Evolutionary conservation across 345 rosid species (phyloP), one percentile per base, ranked within the genome.

Genomic region (Syzygium aqueum): DNA sequence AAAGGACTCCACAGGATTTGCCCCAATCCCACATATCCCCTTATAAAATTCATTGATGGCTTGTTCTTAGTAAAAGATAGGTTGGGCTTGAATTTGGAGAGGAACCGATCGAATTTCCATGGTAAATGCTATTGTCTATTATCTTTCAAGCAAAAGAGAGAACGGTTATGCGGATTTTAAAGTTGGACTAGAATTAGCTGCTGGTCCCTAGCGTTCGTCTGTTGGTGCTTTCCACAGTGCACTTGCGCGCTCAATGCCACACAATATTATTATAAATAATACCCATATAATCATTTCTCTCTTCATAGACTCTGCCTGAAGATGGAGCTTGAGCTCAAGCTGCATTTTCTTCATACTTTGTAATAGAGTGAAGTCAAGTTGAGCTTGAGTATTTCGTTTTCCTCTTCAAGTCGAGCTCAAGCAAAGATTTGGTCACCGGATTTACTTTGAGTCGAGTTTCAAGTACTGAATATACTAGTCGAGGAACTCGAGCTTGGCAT

Each of bases 261-360:
- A 28, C 21, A 63, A 16, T 65, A 28, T 15, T 15, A 13, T 65
- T 65, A 11, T 65, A 30, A 2, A 65, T 30, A 16, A 65, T 30
- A 65, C 11, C 43, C 43, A 65, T 40, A 30, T 30, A 16, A 65
- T 28, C 77, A 65, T 30, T 28, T 65, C 6, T 65, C 77, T 30
- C 21, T 65, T 65, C 2, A 7, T 0, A 7, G 77, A 65, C 0
- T 30, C 11, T 28, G 40, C 40, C 21, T 0, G 7, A n/a, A 61
- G 19, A 13, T 14, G 5, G 33, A 63, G 2, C 21, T 63, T 19
- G 7, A 65, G 43, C 0, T 30, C 30, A 40, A 65, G 1, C 43
- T 65, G 16, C 0, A 1, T 0, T 16, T 30, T 16, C 43, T 65
- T 65, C 6, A 0, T 67, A 30, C 12, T 67, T 8, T 8, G 5